phyloP scores from a whole-genome alignment of 148 eudicot species.

The Amaranthus palmeri region DNA sequence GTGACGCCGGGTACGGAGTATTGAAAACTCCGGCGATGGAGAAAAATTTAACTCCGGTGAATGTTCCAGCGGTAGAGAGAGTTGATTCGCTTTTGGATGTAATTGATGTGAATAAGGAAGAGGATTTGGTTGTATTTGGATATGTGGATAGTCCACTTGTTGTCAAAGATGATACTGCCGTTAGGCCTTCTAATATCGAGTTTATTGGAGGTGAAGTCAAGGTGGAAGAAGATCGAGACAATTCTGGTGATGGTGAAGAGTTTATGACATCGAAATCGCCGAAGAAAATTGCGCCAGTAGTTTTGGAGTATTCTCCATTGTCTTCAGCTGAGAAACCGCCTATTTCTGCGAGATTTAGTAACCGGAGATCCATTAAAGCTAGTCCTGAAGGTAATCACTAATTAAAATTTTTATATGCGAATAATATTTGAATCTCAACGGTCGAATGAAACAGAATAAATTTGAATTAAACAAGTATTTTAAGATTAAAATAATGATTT shows the following conservation, averaged over 20 bases:
- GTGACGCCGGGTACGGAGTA: not conserved
- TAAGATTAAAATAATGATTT: constrained; percentile 20
- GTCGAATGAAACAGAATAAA: not conserved
- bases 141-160: constrained; percentile 15
- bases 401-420: not conserved
- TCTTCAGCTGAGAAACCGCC: constrained; percentile 48
- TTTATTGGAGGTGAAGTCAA: not conserved
- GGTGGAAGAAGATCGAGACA: not conserved
- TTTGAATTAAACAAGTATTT: not conserved
- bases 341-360: constrained; percentile 52
- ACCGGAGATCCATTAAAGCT: constrained; percentile 50
- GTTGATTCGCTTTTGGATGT: not conserved
- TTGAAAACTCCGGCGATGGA: not conserved
- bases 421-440: too few relatives aligned
- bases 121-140: constrained; percentile 26
- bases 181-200: not conserved
- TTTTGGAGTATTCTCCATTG: constrained; percentile 22
- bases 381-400: constrained; percentile 55
- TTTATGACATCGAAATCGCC: constrained; percentile 25
- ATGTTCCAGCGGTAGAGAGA: constrained; percentile 8
- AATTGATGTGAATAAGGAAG: constrained; percentile 14
- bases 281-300: not conserved
- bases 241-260: constrained; percentile 26
- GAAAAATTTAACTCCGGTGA: not conserved
- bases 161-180: not conserved